Base-by-base conservation (phyloP, 139 green algal genomes). In the Mychonastes homosphaera region DNA sequence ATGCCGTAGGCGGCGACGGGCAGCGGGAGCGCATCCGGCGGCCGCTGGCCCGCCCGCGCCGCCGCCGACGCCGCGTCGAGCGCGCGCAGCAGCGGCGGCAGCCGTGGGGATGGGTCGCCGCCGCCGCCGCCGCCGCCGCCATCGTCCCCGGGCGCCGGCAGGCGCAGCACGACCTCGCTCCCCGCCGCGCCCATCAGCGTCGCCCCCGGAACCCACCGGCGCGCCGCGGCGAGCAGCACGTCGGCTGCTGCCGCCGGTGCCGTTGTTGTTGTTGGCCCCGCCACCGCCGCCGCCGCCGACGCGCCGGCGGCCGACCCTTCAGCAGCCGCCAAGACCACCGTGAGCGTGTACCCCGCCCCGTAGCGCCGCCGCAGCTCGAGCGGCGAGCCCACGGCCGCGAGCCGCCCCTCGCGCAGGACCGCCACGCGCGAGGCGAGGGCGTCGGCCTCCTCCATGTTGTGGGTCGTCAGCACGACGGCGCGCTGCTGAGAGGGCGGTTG, bases 381-480 rank as follows among this genome's bases (percentile, higher is more conserved):
- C 6, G 75, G 68, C 19, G 71, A 81, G 7, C 87, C 87, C 55
- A 68, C 63, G 8, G 79, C 79, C 4, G 78, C 76, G 23, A 95
- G 62, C 29, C 59, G 59, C 12, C 86, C 85, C 16, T 77, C 64
- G n/a, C 67, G 76, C 58, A 95, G 62, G 52, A 95, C 88, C 28
- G 79, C 72, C 32, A 94, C 84, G 49, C 76, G 63, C 62, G 95
- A 84, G 2, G 56, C 77, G 51, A 94, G 64, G 29, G 82, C 62
- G 55, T 95, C 87, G 2, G 87, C 87, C 71, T 95, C 86, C 58
- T 87, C 79, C 81, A 95, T 95, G 64, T 53, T 78, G 81, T 94
- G 85, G 0, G 91, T 97, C 21, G 88, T 97, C n/a, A 97, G 79
- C 36, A 97, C 64, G 21, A 97, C 74, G 3, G 83, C 84, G 13